Percentiles rank a stretch among this genome's conserved stretches.
phyloP scores from a whole-genome alignment of 192 early-diverging fungal species.

The Rhizoclosmatium globosum region DNA sequence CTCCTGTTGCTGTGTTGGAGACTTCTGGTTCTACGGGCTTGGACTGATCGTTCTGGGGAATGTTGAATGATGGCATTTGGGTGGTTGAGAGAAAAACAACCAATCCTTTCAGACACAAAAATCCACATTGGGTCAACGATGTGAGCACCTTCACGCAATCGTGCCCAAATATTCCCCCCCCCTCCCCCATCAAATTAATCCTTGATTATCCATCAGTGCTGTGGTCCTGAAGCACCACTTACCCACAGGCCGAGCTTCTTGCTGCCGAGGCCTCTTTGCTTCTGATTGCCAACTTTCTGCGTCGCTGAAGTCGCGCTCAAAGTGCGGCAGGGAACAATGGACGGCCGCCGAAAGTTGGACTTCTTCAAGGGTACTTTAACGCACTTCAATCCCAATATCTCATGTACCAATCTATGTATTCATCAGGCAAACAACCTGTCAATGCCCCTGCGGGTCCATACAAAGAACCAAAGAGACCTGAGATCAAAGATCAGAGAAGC shows the following conservation, averaged over 20 bases:
- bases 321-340: constrained; percentile 84
- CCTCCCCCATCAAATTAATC: not conserved
- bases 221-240: not conserved
- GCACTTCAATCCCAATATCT: not conserved
- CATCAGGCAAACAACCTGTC: constrained; percentile 71
- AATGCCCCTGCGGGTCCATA: constrained; percentile 67
- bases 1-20: not conserved
- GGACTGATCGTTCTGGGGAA: not conserved
- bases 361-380: constrained; percentile 83
- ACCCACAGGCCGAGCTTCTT: constrained; percentile 1
- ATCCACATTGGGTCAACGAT: no score
- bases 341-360: constrained; percentile 87
- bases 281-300: constrained; percentile 78
- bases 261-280: not conserved
- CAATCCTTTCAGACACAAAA: not conserved
- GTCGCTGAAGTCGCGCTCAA: constrained; percentile 76
- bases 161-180: not conserved
- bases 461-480: constrained; percentile 55
- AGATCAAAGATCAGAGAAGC: constrained; percentile 64
- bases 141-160: not conserved
- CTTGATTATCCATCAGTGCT: not conserved
- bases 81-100: not conserved
- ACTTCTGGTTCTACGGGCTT: not conserved
- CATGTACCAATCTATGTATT: not conserved
- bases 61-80: not conserved